Percentiles rank a stretch among this genome's conserved stretches.
Evolutionary conservation across 225 moss, liverwort and hornwort genomes (phyloP).

Genomic region (Rhytidiadelphus loreus): DNA sequence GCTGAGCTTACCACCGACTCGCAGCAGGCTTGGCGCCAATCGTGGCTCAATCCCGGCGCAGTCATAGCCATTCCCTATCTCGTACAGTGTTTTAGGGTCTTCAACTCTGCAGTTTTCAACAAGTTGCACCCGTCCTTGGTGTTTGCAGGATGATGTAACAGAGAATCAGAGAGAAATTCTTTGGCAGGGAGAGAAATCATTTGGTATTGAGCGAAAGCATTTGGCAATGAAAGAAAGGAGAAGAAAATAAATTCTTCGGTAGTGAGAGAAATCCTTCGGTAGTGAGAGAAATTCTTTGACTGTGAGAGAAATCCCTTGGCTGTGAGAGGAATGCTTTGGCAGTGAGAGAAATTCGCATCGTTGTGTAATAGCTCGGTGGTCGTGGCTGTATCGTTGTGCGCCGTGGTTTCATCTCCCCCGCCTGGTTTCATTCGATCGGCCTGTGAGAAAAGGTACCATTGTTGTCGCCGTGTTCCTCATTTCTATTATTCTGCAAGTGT

Average conservation of each 20-base stretch:
- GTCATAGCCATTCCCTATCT: not conserved
- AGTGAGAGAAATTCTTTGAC: not conserved
- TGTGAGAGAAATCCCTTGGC: not conserved
- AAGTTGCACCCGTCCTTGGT: not conserved
- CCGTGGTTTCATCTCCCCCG: not conserved
- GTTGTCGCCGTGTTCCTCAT: not conserved
- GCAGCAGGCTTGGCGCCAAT: not conserved
- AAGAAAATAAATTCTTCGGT: too few species aligned
- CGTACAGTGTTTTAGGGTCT: not conserved
- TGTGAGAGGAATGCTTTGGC: too few species aligned
- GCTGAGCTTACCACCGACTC: not conserved
- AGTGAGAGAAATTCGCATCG: not conserved
- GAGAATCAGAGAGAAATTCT: not conserved
- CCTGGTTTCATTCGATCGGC: not conserved
- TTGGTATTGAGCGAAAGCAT: not conserved
- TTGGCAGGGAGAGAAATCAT: too few species aligned
- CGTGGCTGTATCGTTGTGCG: not conserved
- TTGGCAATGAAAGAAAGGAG: not conserved
- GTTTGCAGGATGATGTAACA: not conserved
- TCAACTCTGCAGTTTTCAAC: not conserved
- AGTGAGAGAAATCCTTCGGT: too few species aligned
- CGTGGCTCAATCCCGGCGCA: not conserved
- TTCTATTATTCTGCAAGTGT: constrained; percentile 25
- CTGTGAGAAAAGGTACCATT: not conserved
- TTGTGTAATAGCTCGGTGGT: not conserved